Evolutionary conservation across 352 stramenopile genomes (phyloP), one percentile per base, ranked within the genome.

Genomic region (Phytophthora pini): DNA sequence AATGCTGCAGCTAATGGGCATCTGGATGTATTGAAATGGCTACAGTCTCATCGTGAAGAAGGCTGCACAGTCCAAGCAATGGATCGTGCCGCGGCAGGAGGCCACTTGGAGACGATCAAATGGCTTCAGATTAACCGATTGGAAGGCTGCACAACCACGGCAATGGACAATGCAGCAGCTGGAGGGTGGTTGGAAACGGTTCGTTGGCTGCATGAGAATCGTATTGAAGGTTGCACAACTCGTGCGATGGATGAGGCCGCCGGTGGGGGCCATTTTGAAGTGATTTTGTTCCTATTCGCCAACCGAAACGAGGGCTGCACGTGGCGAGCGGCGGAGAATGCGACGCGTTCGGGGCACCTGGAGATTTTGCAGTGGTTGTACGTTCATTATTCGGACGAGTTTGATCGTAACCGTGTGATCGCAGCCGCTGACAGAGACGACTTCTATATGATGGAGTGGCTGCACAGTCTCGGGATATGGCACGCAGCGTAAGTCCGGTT

Each of bases 211-310:
- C 69, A 80, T 54, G 8, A 26, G 4, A 26, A 78, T 32, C 57
- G 62, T 17, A 51, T 46, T 11, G 74, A 80, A 56, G 72, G 72
- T 11, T 82, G 74, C 43, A 78, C 68, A 5, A 57, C 58, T 13
- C 41, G 20, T n/a, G 75, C 75, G 29, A 83, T 80, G 68, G 64
- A 80, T 57, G 63, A 64, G 5, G 75, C 75, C 13, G 72, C 75
- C 47, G 61, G 58, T 8, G 57, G 56, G 0, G 68, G 69, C 2
- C 68, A 83, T 72, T 74, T 82, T 11, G 29, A 77, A 26, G 61
- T 79, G 26, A 17, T 83, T 10, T 41, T 68, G 47, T 83, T 70
- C 54, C 50, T 80, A 17, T 68, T 65, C 7, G 15, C 39, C 5
- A 61, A 66, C 12, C 54, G 61, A 5, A 63, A 20, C 3, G 68